Evolutionary conservation across 2,329 filamentous ascomycete genomes (phyloP).

Genomic region (Hyphodiscus sp.): DNA sequence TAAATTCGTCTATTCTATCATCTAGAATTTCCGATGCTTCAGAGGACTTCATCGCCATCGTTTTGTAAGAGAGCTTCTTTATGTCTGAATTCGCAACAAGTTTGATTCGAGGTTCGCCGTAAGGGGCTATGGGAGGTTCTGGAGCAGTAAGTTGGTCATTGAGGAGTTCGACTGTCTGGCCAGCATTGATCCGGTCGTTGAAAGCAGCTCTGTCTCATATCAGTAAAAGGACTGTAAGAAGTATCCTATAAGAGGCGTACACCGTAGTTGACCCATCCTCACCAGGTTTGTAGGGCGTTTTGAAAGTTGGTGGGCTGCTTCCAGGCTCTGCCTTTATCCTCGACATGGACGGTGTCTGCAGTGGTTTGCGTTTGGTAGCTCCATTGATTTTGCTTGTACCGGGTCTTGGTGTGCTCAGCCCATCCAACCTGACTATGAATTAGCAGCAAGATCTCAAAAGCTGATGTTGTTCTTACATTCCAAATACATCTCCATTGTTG

Average conservation of each 20-base stretch:
- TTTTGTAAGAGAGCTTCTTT: constrained; percentile 86
- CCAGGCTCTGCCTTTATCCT: constrained; percentile 39
- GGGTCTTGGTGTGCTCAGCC: constrained; percentile 50
- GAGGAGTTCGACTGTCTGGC: constrained; percentile 75
- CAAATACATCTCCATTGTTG: constrained; percentile 65
- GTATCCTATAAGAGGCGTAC: constrained; percentile 14
- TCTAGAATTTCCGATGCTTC: constrained; percentile 91
- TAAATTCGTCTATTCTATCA: constrained; percentile 89
- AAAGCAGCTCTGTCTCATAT: constrained; percentile 57
- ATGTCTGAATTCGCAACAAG: constrained; percentile 81
- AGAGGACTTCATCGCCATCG: constrained; percentile 89
- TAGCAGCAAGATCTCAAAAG: constrained; percentile 9
- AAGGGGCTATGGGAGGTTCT: constrained; percentile 65
- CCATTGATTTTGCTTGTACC: constrained; percentile 21
- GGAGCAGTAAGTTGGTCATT: constrained; percentile 66
- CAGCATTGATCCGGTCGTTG: constrained; percentile 68
- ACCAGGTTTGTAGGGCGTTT: constrained; percentile 31
- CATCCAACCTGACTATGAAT: constrained; percentile 49
- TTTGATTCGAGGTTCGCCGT: constrained; percentile 70
- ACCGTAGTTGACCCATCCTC: constrained; percentile 13
- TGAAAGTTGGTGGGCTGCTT: constrained; percentile 40
- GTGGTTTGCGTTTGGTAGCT: constrained; percentile 27
- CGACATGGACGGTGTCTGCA: constrained; percentile 42
- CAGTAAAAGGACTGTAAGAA: background rate
- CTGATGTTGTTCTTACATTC: constrained; percentile 53